Evolutionary conservation across 139 green algal genomes (phyloP).

Genomic region (Spirogloea muscicola): DNA sequence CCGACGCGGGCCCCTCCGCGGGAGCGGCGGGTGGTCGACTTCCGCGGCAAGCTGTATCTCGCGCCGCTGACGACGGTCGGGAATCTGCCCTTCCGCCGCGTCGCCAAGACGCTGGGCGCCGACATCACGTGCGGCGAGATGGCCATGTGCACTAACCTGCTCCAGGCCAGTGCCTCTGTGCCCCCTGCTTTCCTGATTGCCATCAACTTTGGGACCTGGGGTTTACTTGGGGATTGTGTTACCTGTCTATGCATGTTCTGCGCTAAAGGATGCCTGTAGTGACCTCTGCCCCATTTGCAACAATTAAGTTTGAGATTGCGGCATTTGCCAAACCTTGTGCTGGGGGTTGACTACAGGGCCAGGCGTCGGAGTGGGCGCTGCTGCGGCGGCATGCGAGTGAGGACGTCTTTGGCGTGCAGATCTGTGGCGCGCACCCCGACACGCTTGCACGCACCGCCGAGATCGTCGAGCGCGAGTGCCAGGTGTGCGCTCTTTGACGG

Average conservation of each 20-base stretch:
- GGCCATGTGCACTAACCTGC: conserved; percentile 89
- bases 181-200: background rate
- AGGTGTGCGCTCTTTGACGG: background rate
- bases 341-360: conserved; percentile 56
- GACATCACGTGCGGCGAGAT: conserved; percentile 94
- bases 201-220: too few species aligned
- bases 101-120: conserved; percentile 82
- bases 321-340: too few species aligned
- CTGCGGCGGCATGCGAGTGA: conserved; percentile 86
- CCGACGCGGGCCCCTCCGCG: too few species aligned
- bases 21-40: conserved; percentile 63
- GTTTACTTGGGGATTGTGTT: too few species aligned
- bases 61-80: conserved; percentile 92
- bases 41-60: conserved; percentile 82
- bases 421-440: conserved; percentile 84
- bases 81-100: conserved; percentile 90
- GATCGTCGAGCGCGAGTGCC: conserved; percentile 65
- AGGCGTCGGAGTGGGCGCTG: conserved; percentile 92
- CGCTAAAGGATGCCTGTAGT: too few species aligned
- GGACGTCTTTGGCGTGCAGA: conserved; percentile 92
- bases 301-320: too few species aligned
- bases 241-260: too few species aligned
- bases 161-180: conserved; percentile 60
- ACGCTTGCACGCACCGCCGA: conserved; percentile 66
- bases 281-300: too few species aligned